phyloP scores from a whole-genome alignment of 495 filamentous ascomycete species.

The Neurospora africana region DNA sequence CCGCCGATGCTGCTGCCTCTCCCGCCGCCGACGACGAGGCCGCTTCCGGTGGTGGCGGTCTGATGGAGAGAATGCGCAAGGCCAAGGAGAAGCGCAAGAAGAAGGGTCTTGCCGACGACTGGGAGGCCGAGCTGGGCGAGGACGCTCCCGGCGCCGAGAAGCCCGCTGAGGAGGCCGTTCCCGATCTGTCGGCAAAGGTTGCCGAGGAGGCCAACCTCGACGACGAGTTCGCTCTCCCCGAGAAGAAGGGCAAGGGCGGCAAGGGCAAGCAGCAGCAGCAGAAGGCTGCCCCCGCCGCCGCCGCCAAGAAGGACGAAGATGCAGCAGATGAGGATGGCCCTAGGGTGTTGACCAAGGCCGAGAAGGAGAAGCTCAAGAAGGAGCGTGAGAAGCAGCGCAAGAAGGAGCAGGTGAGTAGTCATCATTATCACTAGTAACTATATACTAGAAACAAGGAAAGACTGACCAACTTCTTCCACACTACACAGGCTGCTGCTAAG shows the following conservation, averaged over 20 bases:
- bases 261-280: constrained; percentile 77
- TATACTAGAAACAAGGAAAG: neutral
- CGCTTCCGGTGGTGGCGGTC: constrained; percentile 44
- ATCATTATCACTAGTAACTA: neutral
- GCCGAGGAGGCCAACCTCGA: constrained; percentile 81
- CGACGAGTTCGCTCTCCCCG: constrained; percentile 74
- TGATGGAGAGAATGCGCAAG: constrained; percentile 82
- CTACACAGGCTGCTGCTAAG: constrained; percentile 50
- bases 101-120: constrained; percentile 74
- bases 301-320: constrained; percentile 36
- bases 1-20: constrained; percentile 26
- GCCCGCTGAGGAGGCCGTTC: constrained; percentile 28
- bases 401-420: constrained; percentile 63
- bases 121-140: constrained; percentile 52
- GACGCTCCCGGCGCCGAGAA: constrained; percentile 42
- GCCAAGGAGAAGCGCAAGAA: constrained; percentile 85
- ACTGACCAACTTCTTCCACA: neutral
- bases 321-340: constrained; percentile 45
- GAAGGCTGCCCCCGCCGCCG: constrained; percentile 46
- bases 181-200: constrained; percentile 53
- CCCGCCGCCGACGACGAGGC: constrained; percentile 43
- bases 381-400: constrained; percentile 92
- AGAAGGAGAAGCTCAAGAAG: constrained; percentile 93
- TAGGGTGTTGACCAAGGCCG: constrained; percentile 78
- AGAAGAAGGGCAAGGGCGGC: constrained; percentile 90